Evolutionary conservation across 257 asterid species (phyloP).

Genomic region (Plantago ovata): DNA sequence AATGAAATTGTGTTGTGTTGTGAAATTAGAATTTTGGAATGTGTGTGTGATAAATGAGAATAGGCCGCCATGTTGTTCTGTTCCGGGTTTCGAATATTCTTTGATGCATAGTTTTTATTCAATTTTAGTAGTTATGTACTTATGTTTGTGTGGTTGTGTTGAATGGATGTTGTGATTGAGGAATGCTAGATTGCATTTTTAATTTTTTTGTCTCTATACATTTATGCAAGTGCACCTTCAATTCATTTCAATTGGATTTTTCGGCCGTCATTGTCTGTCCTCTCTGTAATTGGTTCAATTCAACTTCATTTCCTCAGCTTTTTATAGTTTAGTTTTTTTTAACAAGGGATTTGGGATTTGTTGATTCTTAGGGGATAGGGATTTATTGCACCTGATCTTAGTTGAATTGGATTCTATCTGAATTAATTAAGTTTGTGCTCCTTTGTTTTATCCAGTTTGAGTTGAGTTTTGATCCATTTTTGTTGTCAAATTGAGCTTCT

Average conservation of each 20-base stretch:
- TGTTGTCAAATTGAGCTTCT: no score
- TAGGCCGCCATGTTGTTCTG: no score
- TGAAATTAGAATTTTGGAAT: no score
- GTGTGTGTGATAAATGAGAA: no score
- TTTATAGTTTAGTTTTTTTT: no score
- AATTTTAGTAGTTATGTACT: no score
- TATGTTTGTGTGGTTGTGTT: no score
- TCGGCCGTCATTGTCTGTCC: not conserved
- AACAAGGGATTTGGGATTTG: not conserved
- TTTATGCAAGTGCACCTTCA: not conserved
- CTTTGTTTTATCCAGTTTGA: no score
- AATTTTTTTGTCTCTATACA: not conserved
- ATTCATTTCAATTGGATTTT: not conserved
- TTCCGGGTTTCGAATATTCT: no score
- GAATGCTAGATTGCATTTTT: not conserved
- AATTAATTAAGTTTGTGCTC: not conserved
- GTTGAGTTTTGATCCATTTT: not conserved
- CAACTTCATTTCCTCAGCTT: not conserved
- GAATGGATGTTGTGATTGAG: no score
- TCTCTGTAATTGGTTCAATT: not conserved
- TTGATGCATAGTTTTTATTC: no score
- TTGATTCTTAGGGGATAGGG: conserved; percentile 23
- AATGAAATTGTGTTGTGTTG: no score
- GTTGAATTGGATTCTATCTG: not conserved
- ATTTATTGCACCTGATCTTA: conserved; percentile 27